Percentiles rank a stretch among this genome's conserved stretches.
Conservation (phyloP, 305 asterid genomes). For the Rubia peregrina region DNA sequence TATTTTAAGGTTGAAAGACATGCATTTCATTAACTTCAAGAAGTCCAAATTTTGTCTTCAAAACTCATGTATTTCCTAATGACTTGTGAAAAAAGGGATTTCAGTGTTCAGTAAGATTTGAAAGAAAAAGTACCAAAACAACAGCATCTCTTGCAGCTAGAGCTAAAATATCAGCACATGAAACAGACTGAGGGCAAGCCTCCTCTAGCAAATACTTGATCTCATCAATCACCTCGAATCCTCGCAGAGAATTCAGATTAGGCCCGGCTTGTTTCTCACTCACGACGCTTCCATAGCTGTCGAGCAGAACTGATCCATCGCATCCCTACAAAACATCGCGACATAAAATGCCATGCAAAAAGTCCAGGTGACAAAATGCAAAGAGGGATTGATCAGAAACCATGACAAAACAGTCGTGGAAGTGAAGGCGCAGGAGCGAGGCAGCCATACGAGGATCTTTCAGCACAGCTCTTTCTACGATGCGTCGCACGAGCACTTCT, state of each 20-base stretch:
- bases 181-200: slow-evolving; percentile 27
- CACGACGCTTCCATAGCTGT: slow-evolving; percentile 16
- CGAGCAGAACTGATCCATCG: slow-evolving; percentile 31
- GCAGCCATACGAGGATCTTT: slow-evolving; percentile 35
- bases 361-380: not conserved
- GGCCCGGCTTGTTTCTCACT: slow-evolving; percentile 32
- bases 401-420: slow-evolving; percentile 35
- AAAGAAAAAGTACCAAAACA: slow-evolving; percentile 21
- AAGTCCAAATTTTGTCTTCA: not conserved
- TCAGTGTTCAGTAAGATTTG: not conserved
- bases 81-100: not conserved
- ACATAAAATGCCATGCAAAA: not conserved
- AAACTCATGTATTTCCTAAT: not conserved
- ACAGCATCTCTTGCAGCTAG: slow-evolving; percentile 33
- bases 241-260: slow-evolving; percentile 24
- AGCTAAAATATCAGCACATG: slow-evolving; percentile 35
- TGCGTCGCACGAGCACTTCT: slow-evolving; percentile 23
- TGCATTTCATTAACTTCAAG: not conserved
- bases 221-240: slow-evolving; percentile 32
- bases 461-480: slow-evolving; percentile 23
- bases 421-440: slow-evolving; percentile 30
- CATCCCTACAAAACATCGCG: slow-evolving; percentile 18
- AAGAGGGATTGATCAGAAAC: slow-evolving; percentile 13
- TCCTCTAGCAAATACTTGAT: slow-evolving; percentile 23
- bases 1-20: too few relatives aligned